Conservation (phyloP, 106 monocot species). For the Dendrobium nobile region DNA sequence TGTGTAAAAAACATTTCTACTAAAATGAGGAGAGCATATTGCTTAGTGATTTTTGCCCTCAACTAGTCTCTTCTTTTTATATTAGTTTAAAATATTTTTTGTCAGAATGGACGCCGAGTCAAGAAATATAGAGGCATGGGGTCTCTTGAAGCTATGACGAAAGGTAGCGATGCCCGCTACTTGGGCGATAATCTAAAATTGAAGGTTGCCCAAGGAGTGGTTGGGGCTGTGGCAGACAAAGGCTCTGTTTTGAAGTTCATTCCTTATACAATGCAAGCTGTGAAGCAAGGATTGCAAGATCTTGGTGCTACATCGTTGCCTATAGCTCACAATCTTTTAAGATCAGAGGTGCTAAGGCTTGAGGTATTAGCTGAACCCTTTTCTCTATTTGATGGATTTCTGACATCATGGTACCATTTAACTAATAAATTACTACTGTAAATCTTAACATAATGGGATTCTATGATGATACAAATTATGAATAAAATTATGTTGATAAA, state of each 20-base stretch:
- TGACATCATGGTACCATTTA: no score
- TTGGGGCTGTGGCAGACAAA: slow-evolving; percentile 84
- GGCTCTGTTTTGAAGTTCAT: slow-evolving; percentile 86
- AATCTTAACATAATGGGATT: no score
- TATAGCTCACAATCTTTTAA: slow-evolving; percentile 62
- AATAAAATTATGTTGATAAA: no score
- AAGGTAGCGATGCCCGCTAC: slow-evolving; percentile 84
- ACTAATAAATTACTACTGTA: no score
- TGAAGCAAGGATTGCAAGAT: slow-evolving; percentile 95
- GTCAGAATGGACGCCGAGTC: slow-evolving; percentile 45
- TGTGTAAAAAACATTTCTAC: no score
- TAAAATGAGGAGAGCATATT: no score
- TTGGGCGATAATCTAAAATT: slow-evolving; percentile 74
- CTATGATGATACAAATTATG: no score
- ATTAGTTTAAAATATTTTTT: neutral
- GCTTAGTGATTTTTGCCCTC: neutral
- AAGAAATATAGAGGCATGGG: slow-evolving; percentile 99
- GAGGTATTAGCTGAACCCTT: slow-evolving; percentile 41
- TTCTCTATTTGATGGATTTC: no score
- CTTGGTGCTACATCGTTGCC: slow-evolving; percentile 75
- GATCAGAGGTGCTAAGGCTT: slow-evolving; percentile 49
- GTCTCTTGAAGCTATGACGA: slow-evolving; percentile 89
- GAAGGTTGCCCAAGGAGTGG: slow-evolving; percentile 93
- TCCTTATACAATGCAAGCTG: slow-evolving; percentile 94
- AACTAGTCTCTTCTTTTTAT: neutral